Conservation (phyloP, 164 flowering plant species). For the Stephania cephalantha region DNA sequence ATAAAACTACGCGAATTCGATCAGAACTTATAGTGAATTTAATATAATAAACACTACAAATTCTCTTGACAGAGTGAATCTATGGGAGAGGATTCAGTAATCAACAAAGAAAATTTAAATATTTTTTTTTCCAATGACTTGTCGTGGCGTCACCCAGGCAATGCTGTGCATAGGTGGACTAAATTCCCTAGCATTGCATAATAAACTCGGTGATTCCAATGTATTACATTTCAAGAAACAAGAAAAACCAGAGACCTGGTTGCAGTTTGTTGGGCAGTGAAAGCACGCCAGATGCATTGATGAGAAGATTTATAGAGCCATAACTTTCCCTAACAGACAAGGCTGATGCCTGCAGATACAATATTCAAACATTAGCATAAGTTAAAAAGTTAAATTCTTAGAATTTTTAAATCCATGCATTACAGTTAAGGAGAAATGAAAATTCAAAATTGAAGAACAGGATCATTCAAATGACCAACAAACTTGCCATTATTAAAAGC, state of each 20-base stretch:
- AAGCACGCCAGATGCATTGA: conserved; percentile 88
- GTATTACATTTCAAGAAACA: background rate
- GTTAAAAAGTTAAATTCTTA: background rate
- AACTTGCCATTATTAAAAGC: background rate
- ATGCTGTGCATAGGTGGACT: background rate
- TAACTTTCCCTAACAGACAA: conserved; percentile 46
- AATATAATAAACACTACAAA: too few species aligned
- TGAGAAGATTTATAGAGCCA: conserved; percentile 76
- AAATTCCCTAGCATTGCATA: background rate
- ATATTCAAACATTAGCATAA: background rate
- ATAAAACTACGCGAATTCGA: too few species aligned
- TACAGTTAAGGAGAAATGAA: background rate
- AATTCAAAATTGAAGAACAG: background rate
- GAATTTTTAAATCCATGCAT: background rate
- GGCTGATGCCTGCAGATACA: conserved; percentile 60
- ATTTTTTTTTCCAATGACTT: too few species aligned
- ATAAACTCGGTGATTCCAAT: background rate
- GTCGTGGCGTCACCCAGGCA: too few species aligned
- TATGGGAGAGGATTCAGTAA: too few species aligned
- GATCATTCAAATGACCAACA: background rate
- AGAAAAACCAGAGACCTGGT: conserved; percentile 54
- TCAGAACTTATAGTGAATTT: too few species aligned
- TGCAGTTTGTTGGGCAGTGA: conserved; percentile 74
- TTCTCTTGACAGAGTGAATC: too few species aligned
- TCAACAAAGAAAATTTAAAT: too few species aligned